Percentiles rank a stretch among this genome's conserved stretches.
Conservation (phyloP, 1,139 yeast genomes). For the Sugiyamaella japonica region DNA sequence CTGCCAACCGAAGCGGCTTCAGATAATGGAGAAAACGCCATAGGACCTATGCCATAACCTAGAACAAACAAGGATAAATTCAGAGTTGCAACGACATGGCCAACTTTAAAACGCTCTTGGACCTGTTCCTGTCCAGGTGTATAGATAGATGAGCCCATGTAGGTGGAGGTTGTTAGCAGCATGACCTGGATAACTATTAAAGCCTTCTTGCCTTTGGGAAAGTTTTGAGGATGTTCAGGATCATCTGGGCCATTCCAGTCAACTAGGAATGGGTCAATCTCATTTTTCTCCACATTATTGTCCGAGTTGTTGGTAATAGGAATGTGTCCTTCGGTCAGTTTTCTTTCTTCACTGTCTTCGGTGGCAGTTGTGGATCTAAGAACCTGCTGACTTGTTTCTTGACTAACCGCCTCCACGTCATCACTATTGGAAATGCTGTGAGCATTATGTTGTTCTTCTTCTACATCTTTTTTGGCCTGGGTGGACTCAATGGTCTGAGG, state of each 20-base stretch:
- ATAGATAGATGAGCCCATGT: conserved; percentile 62
- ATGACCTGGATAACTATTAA: conserved; percentile 46
- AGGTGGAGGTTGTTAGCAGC: conserved; percentile 53
- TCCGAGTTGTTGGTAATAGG: conserved; percentile 2
- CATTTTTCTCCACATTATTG: neutral
- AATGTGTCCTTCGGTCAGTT: conserved; percentile 4
- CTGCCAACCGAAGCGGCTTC: conserved; percentile 57
- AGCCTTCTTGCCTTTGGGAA: conserved; percentile 48
- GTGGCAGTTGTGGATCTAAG: conserved; percentile 1
- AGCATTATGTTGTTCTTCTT: conserved; percentile 3
- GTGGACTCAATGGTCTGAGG: conserved; percentile 14
- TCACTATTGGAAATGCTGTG: conserved; percentile 10
- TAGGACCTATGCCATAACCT: conserved; percentile 60
- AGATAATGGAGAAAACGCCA: conserved; percentile 55
- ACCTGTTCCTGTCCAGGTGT: conserved; percentile 55
- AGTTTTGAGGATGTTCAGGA: conserved; percentile 59
- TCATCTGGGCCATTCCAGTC: conserved; percentile 54
- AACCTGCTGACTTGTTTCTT: neutral
- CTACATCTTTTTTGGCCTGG: conserved; percentile 1
- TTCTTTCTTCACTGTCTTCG: conserved; percentile 7
- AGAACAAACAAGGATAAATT: conserved; percentile 57
- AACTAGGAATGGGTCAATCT: conserved; percentile 30
- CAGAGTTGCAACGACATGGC: conserved; percentile 48
- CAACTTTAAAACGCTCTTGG: conserved; percentile 46
- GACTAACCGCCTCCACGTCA: conserved; percentile 10